Base-by-base conservation (phyloP, 2,329 filamentous ascomycete genomes). In the Phaeosphaeria sp. region DNA sequence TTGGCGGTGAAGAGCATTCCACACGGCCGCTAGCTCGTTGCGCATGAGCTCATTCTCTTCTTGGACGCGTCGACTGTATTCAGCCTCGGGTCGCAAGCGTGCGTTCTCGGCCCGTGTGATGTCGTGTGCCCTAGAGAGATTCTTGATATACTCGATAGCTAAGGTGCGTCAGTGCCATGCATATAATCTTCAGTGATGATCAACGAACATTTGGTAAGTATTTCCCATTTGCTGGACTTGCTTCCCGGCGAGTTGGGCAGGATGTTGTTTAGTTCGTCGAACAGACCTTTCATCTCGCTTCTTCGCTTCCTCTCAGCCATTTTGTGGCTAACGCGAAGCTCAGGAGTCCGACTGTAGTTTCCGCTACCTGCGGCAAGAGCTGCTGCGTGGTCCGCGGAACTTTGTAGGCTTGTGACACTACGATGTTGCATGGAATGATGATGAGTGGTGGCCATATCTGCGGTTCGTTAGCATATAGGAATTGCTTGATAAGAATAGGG, bases 191-290 rank as follows among this genome's bases (percentile, higher is more conserved):
- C 17, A 20, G 18, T 13, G n/a, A 15, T 7, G 23, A 1, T 21
- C n/a, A 23, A 73, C 84, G 61, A 80, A 93, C 91, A 90, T 82
- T 94, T 94, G 2, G 90, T 93, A 17, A 96, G 74, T 49, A 94
- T 93, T 68, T 96, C 91, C 91, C 91, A 96, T 68, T 96, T 96
- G 65, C 90, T 93, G 0, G 91, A 91, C 74, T 95, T 96, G 22
- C 89, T 90, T 1, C 91, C 91, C 17, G 91, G 87, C 68, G 92
- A 91, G 66, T 92, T 90, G 1, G 91, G 91, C 79, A 94, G 89
- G 39, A 92, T 82, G 64, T 90, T 89, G 65, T 92, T 87, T 9
- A 95, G 80, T 66, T 92, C 89, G 64, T 95, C 91, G 71, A 95
- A 95, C 0, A 95, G 79, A 69, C 91, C 89, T 79, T 95, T 95